Evolutionary conservation across 208 protist genomes (phyloP).

Genomic region (Acanthamoeba culbertsoni): DNA sequence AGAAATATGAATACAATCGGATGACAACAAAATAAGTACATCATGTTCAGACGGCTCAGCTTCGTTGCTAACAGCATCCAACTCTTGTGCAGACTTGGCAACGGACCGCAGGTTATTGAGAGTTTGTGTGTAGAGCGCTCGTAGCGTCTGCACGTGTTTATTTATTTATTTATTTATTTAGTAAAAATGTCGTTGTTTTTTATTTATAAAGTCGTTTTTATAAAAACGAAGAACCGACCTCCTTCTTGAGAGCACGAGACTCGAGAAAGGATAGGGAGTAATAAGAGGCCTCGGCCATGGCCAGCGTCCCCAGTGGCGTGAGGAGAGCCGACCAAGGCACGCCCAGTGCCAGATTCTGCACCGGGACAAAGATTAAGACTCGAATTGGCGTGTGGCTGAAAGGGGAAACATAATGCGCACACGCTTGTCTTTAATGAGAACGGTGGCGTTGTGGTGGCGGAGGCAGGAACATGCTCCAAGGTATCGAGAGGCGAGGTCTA

Average conservation of each 20-base stretch:
- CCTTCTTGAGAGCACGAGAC: background rate
- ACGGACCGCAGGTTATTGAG: background rate
- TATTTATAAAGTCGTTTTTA: too few relatives aligned
- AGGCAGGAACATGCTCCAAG: background rate
- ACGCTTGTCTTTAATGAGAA: background rate
- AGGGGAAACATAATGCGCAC: background rate
- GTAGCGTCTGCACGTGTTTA: background rate
- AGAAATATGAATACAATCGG: background rate
- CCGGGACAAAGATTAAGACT: background rate
- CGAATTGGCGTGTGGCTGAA: background rate
- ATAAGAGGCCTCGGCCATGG: background rate
- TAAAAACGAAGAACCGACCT: background rate
- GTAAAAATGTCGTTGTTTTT: too few relatives aligned
- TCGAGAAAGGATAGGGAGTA: slow-evolving; percentile 5
- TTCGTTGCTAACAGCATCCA: background rate
- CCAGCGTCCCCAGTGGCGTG: background rate
- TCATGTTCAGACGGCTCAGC: background rate
- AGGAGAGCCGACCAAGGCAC: background rate
- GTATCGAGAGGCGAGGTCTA: background rate
- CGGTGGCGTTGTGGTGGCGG: background rate
- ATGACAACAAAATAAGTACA: background rate
- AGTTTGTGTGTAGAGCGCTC: background rate
- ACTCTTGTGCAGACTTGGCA: background rate
- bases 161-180: too few relatives aligned
- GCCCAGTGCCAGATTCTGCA: background rate